Evolutionary conservation across 2,329 filamentous ascomycete genomes (phyloP), one percentile per base, ranked within the genome.

Genomic region (Colletotrichum simmondsii): DNA sequence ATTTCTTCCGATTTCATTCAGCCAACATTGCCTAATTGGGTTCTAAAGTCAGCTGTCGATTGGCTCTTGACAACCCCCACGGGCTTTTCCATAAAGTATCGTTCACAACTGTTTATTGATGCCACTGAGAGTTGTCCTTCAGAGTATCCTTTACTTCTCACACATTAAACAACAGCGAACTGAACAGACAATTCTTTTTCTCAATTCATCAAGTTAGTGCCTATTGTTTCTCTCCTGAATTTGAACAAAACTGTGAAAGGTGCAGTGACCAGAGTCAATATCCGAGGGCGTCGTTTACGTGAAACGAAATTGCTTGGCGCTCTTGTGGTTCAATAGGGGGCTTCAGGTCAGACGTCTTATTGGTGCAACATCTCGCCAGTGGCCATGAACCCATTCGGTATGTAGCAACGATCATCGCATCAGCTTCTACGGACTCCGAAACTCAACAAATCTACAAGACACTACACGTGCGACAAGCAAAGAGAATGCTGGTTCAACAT

Each of bases 1-100:
- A 3, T 49, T 6, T 0, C 8, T 4, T n/a, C 2, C 8, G 3
- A n/a, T 19, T 49, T 4, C 6, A 10, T n/a, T n/a, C 4, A 3
- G 19, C 19, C 19, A n/a, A n/a, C 19, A n/a, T 19, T 49, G 42
- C 42, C 16, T 19, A 49, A 49, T 49, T 49, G 1, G 42, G 19
- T 1, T 49, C 16, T 8, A 1, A 49, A 49, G 19, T 49, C 6
- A 4, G 42, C 42, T 19, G 42, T n/a, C 42, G 3, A 49, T 49
- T 10, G 19, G 19, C 42, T 49, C 42, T 49, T 49, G 8, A 49
- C 42, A 49, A n/a, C 42, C 10, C 8, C 42, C 19, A n/a, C 19
- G 6, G 7, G 19, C 16, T 49, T 3, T 16, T 42, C 14, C 37
- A 14, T 5, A 2, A n/a, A 49, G 42, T n/a, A 4, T 49, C 42